Evolutionary conservation across 1,139 yeast species (phyloP).

Genomic region (Dujonia santamariae): DNA sequence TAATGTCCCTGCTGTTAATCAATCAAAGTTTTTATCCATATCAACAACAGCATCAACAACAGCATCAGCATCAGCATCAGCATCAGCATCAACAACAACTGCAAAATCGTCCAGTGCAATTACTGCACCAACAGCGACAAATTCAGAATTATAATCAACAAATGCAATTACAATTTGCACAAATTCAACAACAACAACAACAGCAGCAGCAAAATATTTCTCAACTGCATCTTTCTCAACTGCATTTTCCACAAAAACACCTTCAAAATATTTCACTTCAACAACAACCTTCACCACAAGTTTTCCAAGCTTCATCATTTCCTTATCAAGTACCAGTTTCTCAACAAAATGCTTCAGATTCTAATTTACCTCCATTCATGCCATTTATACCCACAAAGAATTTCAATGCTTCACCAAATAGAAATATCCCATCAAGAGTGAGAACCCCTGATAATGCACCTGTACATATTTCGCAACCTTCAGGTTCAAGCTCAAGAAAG

Average conservation of each 20-base stretch:
- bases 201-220: constrained; percentile 4
- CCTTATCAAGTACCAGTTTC: no score
- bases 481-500: constrained; percentile 5
- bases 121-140: constrained; percentile 9
- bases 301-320: no score
- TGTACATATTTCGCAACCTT: constrained; percentile 1
- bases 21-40: constrained; percentile 1
- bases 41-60: constrained; percentile 3
- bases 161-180: constrained; percentile 5
- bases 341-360: no score
- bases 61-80: constrained; percentile 3
- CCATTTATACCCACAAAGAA: no score
- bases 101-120: constrained; percentile 1
- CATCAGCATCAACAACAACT: not conserved
- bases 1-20: constrained; percentile 5
- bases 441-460: constrained; percentile 4
- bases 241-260: constrained; percentile 1
- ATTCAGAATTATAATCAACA: constrained; percentile 6
- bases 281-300: no score
- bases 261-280: no score
- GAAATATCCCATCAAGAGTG: not conserved
- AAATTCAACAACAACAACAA: constrained; percentile 2
- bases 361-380: no score
- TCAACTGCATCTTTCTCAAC: constrained; percentile 2
- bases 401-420: not conserved